phyloP scores from a whole-genome alignment of 352 stramenopile species.

The Pythium insidiosum region DNA sequence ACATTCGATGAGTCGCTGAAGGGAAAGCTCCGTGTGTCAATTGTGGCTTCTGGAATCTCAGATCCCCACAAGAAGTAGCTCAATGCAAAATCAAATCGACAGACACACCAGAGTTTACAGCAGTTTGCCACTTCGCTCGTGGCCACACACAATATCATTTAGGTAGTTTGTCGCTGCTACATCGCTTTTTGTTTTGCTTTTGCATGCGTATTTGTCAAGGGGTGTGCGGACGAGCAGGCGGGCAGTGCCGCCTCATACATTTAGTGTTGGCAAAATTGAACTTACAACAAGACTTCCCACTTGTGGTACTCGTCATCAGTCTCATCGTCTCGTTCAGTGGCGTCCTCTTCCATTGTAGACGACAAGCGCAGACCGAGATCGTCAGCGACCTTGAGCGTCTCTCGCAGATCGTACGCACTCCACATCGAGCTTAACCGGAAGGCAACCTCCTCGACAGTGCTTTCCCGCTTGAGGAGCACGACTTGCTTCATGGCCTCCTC shows the following conservation, averaged over 20 bases:
- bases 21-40: constrained; percentile 78
- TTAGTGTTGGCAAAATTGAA: too few species aligned
- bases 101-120: too few species aligned
- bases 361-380: constrained; percentile 24
- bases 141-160: too few species aligned
- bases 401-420: constrained; percentile 57
- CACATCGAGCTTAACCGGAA: constrained; percentile 75
- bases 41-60: constrained; percentile 83
- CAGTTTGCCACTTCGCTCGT: too few species aligned
- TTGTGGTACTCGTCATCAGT: neutral
- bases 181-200: too few species aligned
- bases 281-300: too few species aligned
- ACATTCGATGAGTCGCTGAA: constrained; percentile 78
- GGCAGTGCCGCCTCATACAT: too few species aligned
- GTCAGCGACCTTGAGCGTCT: constrained; percentile 20
- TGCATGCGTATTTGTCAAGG: too few species aligned
- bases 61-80: constrained; percentile 76
- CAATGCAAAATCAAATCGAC: too few species aligned
- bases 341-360: constrained; percentile 12
- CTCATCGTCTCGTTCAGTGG: constrained; percentile 5
- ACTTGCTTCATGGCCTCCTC: constrained; percentile 77
- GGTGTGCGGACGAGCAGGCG: too few species aligned
- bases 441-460: constrained; percentile 71
- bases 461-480: constrained; percentile 42
- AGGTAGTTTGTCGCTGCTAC: too few species aligned